Percentiles rank a stretch among this genome's conserved stretches.
Conservation (phyloP, 192 early-diverging fungal genomes). For the Podila epicladia region DNA sequence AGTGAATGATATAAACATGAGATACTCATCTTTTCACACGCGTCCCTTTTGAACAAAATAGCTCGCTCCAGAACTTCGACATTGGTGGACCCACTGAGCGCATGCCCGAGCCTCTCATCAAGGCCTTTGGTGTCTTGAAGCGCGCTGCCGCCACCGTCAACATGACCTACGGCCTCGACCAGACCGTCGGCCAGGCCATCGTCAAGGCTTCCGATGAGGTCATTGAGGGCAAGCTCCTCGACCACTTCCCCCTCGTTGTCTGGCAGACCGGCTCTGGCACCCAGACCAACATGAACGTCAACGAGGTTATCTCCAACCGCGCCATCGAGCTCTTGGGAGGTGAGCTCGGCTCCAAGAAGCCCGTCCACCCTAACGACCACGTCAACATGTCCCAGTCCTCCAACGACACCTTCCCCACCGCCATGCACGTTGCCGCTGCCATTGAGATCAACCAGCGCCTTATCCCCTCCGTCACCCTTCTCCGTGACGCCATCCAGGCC, state of each 20-base stretch:
- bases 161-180: slow-evolving; percentile 88
- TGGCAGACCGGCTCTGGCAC: slow-evolving; percentile 99
- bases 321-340: slow-evolving; percentile 95
- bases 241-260: slow-evolving; percentile 98
- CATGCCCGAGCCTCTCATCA: slow-evolving; percentile 96
- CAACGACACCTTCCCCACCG: slow-evolving; percentile 99
- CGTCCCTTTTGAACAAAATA: slow-evolving; percentile 22
- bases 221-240: slow-evolving; percentile 89
- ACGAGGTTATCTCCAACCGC: slow-evolving; percentile 98
- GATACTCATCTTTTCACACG: not conserved
- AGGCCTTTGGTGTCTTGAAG: slow-evolving; percentile 95
- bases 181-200: slow-evolving; percentile 87
- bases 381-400: slow-evolving; percentile 99
- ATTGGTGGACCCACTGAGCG: slow-evolving; percentile 93
- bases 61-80: slow-evolving; percentile 96
- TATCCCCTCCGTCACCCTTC: slow-evolving; percentile 83
- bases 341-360: slow-evolving; percentile 91
- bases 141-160: slow-evolving; percentile 96
- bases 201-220: slow-evolving; percentile 92
- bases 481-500: slow-evolving; percentile 82
- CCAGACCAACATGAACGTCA: slow-evolving; percentile 99
- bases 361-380: slow-evolving; percentile 99
- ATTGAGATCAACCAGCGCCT: slow-evolving; percentile 85
- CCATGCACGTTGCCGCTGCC: slow-evolving; percentile 99
- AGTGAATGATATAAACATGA: not conserved